Base-by-base conservation (phyloP, 768 basidiomycete genomes). In the Tricholoma sp. region DNA sequence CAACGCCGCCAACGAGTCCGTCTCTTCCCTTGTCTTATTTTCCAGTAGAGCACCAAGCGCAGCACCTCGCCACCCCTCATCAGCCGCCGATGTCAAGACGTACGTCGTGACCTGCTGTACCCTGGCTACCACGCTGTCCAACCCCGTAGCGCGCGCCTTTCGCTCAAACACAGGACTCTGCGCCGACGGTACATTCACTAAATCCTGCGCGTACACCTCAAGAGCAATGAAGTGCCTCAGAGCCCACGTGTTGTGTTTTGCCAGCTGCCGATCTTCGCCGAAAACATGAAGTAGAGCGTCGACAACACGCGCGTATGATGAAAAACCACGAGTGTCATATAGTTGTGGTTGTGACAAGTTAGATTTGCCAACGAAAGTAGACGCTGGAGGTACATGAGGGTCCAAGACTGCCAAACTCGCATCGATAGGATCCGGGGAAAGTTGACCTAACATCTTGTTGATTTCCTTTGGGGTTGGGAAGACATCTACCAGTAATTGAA, bases 171-270 rank as follows among this genome's bases (percentile, higher is more conserved):
- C 69, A 0, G 80, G 73, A 65, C 76, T 82, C 11, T 63, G 66
- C 3, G 70, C 73, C 5, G 75, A 73, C 9, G 82, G 83, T 1
- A 88, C 71, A 28, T 78, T 74, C 24, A 82, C 68, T 17, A 79
- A 72, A 64, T 94, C 91, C 32, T 80, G 73, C 1, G 85, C 84
- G 57, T 86, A 86, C 5, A 85, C 66, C 1, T 76, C 74, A 20
- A 93, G 74, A 0, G 81, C 77, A 8, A 90, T 69, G 53, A 93
- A 73, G 65, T 93, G 89, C 8, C 82, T 80, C 4, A 98, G 66
- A 0, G 81, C 78, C 86, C 88, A 89, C 0, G 83, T 61, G 52
- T 88, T 80, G 13, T 72, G 70, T 50, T 76, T 80, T 3, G 86
- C 83, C 1, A 79, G 59, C n/a, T 80, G 73, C 36, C 91, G 83